Evolutionary conservation across 306 rosid species (phyloP).

Genomic region (Casuarina cunninghamiana): DNA sequence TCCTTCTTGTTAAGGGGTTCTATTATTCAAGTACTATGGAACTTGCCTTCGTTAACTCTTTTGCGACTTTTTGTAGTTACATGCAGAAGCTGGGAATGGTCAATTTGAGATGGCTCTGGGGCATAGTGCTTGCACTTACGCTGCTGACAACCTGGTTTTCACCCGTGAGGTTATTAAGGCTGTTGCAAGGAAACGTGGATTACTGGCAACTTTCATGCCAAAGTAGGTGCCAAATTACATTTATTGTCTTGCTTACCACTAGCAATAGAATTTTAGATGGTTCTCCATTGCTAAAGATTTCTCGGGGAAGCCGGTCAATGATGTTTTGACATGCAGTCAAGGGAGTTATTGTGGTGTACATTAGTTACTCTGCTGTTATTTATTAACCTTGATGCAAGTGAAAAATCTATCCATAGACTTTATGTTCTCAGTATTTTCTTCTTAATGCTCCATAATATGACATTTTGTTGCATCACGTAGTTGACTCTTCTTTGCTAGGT

Average conservation of each 20-base stretch:
- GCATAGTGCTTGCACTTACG: constrained; percentile 52
- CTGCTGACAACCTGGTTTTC: constrained; percentile 74
- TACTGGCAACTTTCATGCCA: constrained; percentile 87
- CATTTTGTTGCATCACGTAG: constrained; percentile 21
- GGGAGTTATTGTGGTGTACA: not conserved
- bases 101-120: constrained; percentile 77
- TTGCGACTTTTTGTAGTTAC: constrained; percentile 47
- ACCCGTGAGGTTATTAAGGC: constrained; percentile 77
- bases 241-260: not conserved
- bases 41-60: constrained; percentile 15
- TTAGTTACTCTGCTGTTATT: not conserved
- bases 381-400: not conserved
- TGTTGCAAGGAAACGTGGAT: constrained; percentile 72
- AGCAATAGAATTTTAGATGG: not conserved
- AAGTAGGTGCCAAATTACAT: constrained; percentile 54
- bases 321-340: not conserved
- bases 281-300: not conserved
- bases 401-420: constrained; percentile 7
- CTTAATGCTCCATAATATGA: not conserved
- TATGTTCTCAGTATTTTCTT: not conserved
- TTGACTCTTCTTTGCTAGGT: constrained; percentile 51
- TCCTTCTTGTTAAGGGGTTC: not conserved
- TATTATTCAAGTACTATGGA: constrained; percentile 9
- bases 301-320: not conserved
- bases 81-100: constrained; percentile 87